Evolutionary conservation across 148 eudicot species (phyloP), one percentile per base, ranked within the genome.

Genomic region (Amaranthus palmeri): DNA sequence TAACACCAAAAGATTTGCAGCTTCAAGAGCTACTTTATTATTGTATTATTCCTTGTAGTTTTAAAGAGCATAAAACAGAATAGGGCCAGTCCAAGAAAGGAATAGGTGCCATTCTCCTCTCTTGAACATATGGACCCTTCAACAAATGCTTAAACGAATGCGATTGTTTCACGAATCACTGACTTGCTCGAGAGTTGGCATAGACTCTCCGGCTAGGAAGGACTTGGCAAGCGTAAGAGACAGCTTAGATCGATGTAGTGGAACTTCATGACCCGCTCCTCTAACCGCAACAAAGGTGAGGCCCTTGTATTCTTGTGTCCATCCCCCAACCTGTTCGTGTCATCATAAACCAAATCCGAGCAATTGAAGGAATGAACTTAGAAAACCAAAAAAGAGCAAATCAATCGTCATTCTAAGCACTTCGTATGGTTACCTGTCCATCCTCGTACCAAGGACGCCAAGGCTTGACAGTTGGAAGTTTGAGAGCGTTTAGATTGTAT

Each of bases 241-340:
- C 62, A 84, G 88, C 75, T 91, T 89, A 17, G 97, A 92, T 77
- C 71, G 87, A 77, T 91, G 97, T 78, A 91, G 79, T 43, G 98
- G 89, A 7, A 95, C 98, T 86, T 95, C 97, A 77, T 95, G 98
- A n/a, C 98, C 97, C 64, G 98, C 97, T 71, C 97, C 98, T 75
- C 98, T 84, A 42, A 95, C 92, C 36, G 83, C 87, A n/a, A 91
- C 98, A 61, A 91, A 95, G 10, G 88, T 95, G 15, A 95, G 93
- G 49, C 98, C 98, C 65, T 80, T 76, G 66, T 95, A 91, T 69
- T 85, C 90, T 78, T 95, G 88, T 13, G 86, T 88, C 98, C 98
- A 91, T 81, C 98, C 98, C 55, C 91, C 98, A 49, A 93, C 97
- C 98, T 93, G 84, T 54, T 72, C 42, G 18, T 73, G 54, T 49